A percentile compares a stretch with the other conserved stretches of the same genome.
Evolutionary conservation across 2,329 filamentous ascomycete species (phyloP).

Genomic region (Tolypocladium tropicale): DNA sequence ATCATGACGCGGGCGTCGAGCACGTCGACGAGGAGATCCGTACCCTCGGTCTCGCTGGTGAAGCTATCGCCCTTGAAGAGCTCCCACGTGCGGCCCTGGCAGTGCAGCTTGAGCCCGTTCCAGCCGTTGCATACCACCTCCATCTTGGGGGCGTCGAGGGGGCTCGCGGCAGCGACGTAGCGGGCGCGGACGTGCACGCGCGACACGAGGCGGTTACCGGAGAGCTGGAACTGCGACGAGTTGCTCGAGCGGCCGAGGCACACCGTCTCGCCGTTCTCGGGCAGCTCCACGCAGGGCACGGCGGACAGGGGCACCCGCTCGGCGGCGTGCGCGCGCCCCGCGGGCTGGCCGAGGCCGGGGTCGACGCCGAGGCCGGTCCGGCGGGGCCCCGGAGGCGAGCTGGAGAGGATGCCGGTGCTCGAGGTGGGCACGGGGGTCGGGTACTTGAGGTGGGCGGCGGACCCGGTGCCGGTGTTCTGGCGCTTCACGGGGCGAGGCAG

Average conservation of each 20-base stretch:
- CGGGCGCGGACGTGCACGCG: slow-evolving; percentile 84
- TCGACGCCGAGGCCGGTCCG: neutral
- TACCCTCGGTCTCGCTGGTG: slow-evolving; percentile 75
- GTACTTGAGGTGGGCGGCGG: slow-evolving; percentile 55
- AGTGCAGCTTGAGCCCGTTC: slow-evolving; percentile 92
- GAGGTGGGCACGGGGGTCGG: slow-evolving; percentile 92
- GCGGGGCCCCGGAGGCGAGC: slow-evolving; percentile 57
- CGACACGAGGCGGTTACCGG: slow-evolving; percentile 84
- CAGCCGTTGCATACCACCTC: slow-evolving; percentile 89
- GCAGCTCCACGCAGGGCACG: slow-evolving; percentile 73
- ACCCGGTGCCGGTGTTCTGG: slow-evolving; percentile 37
- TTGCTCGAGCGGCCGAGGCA: slow-evolving; percentile 90
- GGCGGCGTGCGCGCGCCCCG: slow-evolving; percentile 27
- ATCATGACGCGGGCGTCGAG: slow-evolving; percentile 85
- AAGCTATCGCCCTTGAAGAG: slow-evolving; percentile 82
- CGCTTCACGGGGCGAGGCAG: slow-evolving; percentile 62
- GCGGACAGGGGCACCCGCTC: slow-evolving; percentile 76
- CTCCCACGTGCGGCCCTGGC: slow-evolving; percentile 78
- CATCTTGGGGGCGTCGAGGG: slow-evolving; percentile 64
- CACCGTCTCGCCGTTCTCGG: slow-evolving; percentile 69
- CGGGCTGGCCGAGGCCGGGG: neutral
- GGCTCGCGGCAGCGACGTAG: slow-evolving; percentile 61
- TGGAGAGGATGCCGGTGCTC: slow-evolving; percentile 81
- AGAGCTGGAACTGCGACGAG: slow-evolving; percentile 91
- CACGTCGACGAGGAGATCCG: slow-evolving; percentile 91